Percentiles rank a stretch among this genome's conserved stretches.
Evolutionary conservation across 2,329 filamentous ascomycete species (phyloP).

Genomic region (Ceratocystis alfenasii): DNA sequence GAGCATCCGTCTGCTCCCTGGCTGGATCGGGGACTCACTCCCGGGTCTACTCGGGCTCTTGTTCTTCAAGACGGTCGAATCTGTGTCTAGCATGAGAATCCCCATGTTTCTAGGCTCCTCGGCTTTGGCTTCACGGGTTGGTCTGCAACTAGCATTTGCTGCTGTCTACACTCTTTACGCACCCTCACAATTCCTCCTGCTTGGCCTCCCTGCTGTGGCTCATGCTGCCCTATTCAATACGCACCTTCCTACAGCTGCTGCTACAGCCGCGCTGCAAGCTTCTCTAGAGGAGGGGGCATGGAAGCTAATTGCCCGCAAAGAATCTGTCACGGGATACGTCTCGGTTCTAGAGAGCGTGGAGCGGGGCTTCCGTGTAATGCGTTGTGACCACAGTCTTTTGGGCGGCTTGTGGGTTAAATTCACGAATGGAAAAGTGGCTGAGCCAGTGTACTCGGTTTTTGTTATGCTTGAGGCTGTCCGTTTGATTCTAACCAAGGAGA

Average conservation of each 20-base stretch:
- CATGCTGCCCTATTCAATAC: conserved; percentile 62
- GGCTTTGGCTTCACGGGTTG: conserved; percentile 56
- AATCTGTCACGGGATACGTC: conserved; percentile 84
- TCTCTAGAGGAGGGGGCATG: conserved; percentile 56
- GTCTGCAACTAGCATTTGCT: conserved; percentile 57
- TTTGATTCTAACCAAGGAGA: conserved; percentile 52
- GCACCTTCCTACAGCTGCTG: conserved; percentile 53
- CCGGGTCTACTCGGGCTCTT: conserved; percentile 56
- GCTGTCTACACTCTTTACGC: conserved; percentile 48
- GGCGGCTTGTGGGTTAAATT: conserved; percentile 75
- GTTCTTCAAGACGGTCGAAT: conserved; percentile 46
- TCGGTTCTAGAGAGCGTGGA: conserved; percentile 70
- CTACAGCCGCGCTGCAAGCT: conserved; percentile 51
- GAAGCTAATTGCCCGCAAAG: conserved; percentile 64
- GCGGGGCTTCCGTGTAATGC: conserved; percentile 64
- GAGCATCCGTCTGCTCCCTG: conserved; percentile 41
- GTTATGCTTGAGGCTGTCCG: conserved; percentile 87
- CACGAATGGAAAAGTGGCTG: conserved; percentile 47
- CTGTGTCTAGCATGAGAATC: conserved; percentile 32
- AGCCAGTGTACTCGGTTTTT: conserved; percentile 94
- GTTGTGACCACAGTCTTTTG: conserved; percentile 87
- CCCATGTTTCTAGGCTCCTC: conserved; percentile 46
- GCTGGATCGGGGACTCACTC: conserved; percentile 48
- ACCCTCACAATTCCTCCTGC: conserved; percentile 38
- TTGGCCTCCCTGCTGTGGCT: conserved; percentile 59